phyloP scores from a whole-genome alignment of 2,329 filamentous ascomycete species.

The Trichoderma atroviride region DNA sequence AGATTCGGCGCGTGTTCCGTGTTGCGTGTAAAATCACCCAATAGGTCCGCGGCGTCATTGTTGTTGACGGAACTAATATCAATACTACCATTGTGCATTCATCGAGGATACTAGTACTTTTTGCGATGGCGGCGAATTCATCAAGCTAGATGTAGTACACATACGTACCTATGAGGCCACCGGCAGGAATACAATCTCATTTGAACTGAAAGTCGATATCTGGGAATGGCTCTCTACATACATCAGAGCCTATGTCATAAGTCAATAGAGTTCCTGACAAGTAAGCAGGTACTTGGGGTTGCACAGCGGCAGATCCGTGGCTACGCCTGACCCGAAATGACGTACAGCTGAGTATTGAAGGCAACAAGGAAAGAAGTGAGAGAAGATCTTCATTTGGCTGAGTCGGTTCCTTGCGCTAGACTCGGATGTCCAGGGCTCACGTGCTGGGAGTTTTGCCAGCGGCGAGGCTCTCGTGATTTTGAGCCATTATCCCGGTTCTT shows the following conservation, averaged over 20 bases:
- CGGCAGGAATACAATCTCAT: neutral
- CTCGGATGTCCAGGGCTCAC: conserved; percentile 9
- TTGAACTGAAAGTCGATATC: neutral
- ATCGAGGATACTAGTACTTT: neutral
- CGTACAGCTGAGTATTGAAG: neutral
- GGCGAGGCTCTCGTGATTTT: conserved; percentile 7
- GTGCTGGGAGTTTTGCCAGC: neutral
- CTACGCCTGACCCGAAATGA: neutral
- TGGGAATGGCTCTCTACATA: neutral
- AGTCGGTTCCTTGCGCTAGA: conserved; percentile 8
- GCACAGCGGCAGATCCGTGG: neutral
- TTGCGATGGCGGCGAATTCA: neutral
- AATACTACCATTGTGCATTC: neutral
- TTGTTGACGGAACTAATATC: neutral
- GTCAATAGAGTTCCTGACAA: neutral
- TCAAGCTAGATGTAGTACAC: neutral
- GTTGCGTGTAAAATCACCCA: neutral
- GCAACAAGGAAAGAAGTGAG: neutral
- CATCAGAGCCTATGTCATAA: neutral
- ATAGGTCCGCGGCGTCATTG: neutral
- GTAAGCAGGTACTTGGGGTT: neutral
- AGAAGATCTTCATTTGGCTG: conserved; percentile 7
- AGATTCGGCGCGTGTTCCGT: neutral
- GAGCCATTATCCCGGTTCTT: neutral
- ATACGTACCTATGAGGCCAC: neutral